Evolutionary conservation across 164 flowering plant genomes (phyloP), one percentile per base, ranked within the genome.

Genomic region (Litsea cubeba): DNA sequence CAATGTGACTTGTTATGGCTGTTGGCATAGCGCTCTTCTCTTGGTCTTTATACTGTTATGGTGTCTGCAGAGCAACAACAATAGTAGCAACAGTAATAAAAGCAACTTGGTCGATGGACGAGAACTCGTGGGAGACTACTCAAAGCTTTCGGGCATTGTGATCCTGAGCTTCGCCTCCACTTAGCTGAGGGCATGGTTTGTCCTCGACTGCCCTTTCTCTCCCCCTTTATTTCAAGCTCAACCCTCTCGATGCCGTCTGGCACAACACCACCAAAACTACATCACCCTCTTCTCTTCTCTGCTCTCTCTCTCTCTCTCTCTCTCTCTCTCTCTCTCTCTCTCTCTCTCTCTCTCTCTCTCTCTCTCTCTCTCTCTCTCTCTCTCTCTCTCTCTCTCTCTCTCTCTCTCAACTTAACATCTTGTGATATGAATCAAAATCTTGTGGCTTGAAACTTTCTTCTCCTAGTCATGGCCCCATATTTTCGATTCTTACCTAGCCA

Each of bases 171-270:
- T 88, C 78, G 98, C 98, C 5, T 93, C 98, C 14, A 89, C 97
- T 7, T 96, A 90, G 83, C 90, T 93, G 8, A 80, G 96, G 50
- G 99, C 99, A 0, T 93, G 99, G 98, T 93, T 97, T 2, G 83
- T 91, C 30, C 89, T 91, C 65, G 98, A 93, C 79, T 95, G 98
- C 76, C 97, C 99, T 25, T 95, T 83, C 87, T 90, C 97, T 60
- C 99, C 98, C 32, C 91, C 30, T 28, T 4, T 0, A 28, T 28
- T 2, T 95, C 78, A 96, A 93, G 84, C 93, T 95, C 89, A 95
- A 95, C 74, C 99, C 97, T 46, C 99, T 91, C 74, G 99, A 93
- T 78, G 75, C 89, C 30, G 97, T 95, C 76, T 93, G 99, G 99
- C 97, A 93, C 50, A 97, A 95, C 81, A 81, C 88, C 67, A 90